Evolutionary conservation across 352 stramenopile species (phyloP), one percentile per base, ranked within the genome.

Genomic region (Pythium brassicae): DNA sequence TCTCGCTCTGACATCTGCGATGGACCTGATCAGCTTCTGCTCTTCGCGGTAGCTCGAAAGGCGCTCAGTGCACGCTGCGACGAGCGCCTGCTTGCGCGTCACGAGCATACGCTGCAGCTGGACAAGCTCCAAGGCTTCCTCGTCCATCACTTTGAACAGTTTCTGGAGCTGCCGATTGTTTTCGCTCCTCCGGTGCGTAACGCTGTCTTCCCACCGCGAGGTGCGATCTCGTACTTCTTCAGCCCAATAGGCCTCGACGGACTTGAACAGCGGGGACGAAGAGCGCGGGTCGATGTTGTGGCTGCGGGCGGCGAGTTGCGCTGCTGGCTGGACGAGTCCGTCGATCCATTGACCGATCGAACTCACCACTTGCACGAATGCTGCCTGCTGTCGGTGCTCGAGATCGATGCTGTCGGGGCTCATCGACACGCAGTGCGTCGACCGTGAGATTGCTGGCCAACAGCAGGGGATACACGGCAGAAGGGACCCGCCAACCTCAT

Each of bases 121-220:
- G 2, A 57, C 57, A 2, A 76, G 32, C 15, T 76, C 64, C 1
- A 10, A 27, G 2, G 67, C 56, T 29, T 74, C 67, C 39, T 78
- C 70, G 35, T 78, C 70, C 23, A 76, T 64, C 3, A 72, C 50
- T 50, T 65, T 62, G 11, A 71, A 68, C 7, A 76, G n/a, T 29
- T 64, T 68, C 8, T 53, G 34, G 3, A 71, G 37, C 25, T 74
- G 63, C 1, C 62, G 52, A 8, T 65, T 29, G 10, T 74, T 59
- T 26, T 76, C 67, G 39, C 37, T 50, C 5, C 56, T 65, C 0
- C 70, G 67, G n/a, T 44, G 52, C 4, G 27, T 32, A 10, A 56
- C 53, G 7, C 37, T 45, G 10, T 69, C 62, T 47, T 72, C 65
- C 61, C 64, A 78, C n/a, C 62, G 54, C 8, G 9, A 19, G 3